phyloP scores from a whole-genome alignment of 306 rosid species.

The Purshia tridentata region DNA sequence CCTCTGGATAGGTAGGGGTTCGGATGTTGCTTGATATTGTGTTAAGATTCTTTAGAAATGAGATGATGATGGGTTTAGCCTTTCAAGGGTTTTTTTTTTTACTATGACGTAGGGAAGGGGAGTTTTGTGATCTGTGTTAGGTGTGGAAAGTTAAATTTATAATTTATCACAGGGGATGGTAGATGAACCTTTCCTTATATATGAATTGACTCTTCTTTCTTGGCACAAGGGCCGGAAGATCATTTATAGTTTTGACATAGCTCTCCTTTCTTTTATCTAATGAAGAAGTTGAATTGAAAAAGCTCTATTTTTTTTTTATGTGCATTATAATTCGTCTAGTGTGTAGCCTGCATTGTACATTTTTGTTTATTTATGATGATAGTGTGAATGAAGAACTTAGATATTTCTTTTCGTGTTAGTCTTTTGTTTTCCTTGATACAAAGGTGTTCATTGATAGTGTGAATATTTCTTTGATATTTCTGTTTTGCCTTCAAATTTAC shows the following conservation, averaged over 20 bases:
- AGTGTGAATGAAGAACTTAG: neutral
- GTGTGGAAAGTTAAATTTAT: neutral
- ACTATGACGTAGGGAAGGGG: neutral
- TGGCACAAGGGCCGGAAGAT: neutral
- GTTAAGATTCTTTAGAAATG: neutral
- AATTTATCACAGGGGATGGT: neutral
- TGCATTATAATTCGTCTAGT: neutral
- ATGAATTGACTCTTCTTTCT: neutral
- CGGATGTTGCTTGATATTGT: neutral
- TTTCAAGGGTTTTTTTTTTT: neutral
- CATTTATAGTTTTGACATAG: neutral
- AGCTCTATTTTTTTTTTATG: neutral
- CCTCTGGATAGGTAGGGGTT: neutral
- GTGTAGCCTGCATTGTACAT: neutral
- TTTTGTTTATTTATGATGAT: neutral
- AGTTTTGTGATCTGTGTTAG: neutral
- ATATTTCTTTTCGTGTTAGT: neutral
- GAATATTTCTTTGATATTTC: neutral
- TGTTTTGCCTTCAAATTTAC: conserved; percentile 28
- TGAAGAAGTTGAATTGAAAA: neutral
- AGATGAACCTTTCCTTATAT: neutral
- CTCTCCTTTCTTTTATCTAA: neutral
- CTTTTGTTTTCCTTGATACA: neutral
- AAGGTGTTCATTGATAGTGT: neutral
- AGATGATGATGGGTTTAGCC: neutral